Evolutionary conservation across 1,284 basidiomycete species (phyloP), one percentile per base, ranked within the genome.

Genomic region (Afroboletus lepidellus): DNA sequence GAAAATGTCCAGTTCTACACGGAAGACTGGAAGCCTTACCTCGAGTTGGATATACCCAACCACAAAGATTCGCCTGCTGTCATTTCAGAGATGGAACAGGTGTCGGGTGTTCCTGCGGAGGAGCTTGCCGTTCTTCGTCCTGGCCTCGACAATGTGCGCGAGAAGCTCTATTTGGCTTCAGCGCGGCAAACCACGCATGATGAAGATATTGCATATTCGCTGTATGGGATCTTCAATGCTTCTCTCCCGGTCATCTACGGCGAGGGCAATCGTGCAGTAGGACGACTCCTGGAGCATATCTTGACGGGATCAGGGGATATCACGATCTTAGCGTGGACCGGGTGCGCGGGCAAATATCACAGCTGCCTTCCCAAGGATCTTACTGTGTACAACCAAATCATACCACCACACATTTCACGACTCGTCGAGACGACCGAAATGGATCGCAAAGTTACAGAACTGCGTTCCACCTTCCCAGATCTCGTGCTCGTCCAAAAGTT

Each of bases 321-420:
- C 7, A 33, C 45, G 2, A 11, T 55, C 7, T 46, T 54, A 0
- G 47, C 53, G 8, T 54, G 53, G 53, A 56, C 50, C 6, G 54
- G 54, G 16, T 8, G 13, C 0, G 25, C 23, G 2, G 50, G 56
- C 12, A 42, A n/a, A 6, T 20, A 46, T 5, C 41, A 58, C 29
- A 58, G 58, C 24, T 58, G 46, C 25, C 50, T 58, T 5, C 57
- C 56, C 3, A 3, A 13, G 1, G 38, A 48, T n/a, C 50, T 58
- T 15, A 32, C 47, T 1, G 57, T 57, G 8, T 57, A 57, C 18
- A 16, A 39, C 20, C 34, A 59, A 24, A n/a, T 57, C 2, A n/a
- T 36, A 5, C 38, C 53, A 6, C 46, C 42, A 18, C 56, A 57
- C 12, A 6, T 25, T 25, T 41, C 52, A 2, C 52, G 5, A 25